phyloP scores from a whole-genome alignment of 352 stramenopile genomes.

The Pythium periplocum region DNA sequence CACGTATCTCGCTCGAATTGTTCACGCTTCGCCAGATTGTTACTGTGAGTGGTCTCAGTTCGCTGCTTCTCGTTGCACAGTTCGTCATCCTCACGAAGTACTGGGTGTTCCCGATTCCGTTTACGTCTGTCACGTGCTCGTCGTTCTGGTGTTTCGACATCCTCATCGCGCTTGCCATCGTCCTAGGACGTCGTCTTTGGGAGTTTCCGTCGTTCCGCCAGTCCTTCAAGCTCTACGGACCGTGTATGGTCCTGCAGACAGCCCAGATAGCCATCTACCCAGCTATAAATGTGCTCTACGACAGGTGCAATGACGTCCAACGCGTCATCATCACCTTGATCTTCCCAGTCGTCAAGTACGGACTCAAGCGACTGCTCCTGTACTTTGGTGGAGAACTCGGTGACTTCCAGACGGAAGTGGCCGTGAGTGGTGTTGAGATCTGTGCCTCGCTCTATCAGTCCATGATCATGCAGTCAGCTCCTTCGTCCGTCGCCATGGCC shows the following conservation, averaged over 20 bases:
- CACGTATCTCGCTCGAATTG: too few species aligned
- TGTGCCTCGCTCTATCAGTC: slow-evolving; percentile 21
- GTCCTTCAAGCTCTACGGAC: not conserved
- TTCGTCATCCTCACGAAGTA: too few species aligned
- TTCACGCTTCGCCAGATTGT: too few species aligned
- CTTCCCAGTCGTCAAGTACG: slow-evolving; percentile 16
- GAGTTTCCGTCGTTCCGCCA: not conserved
- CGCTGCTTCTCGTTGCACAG: too few species aligned
- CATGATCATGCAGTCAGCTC: slow-evolving; percentile 17
- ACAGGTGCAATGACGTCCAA: not conserved
- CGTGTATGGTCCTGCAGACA: not conserved
- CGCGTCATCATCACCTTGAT: slow-evolving; percentile 12
- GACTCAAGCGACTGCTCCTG: slow-evolving; percentile 6
- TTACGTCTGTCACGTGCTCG: not conserved
- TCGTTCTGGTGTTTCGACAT: not conserved
- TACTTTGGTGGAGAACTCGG: not conserved
- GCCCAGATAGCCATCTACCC: slow-evolving; percentile 6
- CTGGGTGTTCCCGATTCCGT: not conserved
- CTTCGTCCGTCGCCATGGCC: slow-evolving; percentile 6
- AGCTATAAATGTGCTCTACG: slow-evolving; percentile 18
- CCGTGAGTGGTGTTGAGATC: slow-evolving; percentile 17
- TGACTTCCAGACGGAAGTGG: slow-evolving; percentile 5
- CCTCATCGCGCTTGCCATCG: not conserved
- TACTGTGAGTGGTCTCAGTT: too few species aligned
- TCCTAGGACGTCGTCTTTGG: not conserved